Evolutionary conservation across 163 green algal genomes (phyloP).

Genomic region (Scenedesmus sp.): DNA sequence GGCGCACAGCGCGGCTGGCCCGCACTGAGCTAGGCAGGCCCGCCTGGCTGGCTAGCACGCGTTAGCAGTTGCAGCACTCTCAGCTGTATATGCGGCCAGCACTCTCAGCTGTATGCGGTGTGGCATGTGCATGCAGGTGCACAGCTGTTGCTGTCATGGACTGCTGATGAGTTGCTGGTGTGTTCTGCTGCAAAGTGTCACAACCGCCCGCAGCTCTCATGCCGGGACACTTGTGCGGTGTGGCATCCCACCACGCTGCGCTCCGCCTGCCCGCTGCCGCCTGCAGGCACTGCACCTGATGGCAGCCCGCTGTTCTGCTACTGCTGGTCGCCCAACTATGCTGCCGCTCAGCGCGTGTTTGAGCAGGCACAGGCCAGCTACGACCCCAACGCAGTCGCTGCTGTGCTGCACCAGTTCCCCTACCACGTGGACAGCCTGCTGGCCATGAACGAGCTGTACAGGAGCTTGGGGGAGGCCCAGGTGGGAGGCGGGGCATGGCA

Average conservation of each 20-base stretch:
- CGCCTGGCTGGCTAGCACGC: too few species aligned
- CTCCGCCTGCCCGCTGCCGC: background rate
- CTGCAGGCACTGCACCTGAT: conserved; percentile 22
- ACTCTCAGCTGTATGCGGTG: too few species aligned
- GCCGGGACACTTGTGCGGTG: background rate
- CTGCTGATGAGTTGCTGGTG: background rate
- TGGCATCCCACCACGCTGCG: background rate
- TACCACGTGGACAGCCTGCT: conserved; percentile 96
- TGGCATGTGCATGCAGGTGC: too few species aligned
- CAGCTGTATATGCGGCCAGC: too few species aligned
- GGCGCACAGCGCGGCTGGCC: too few species aligned
- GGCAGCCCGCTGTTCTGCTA: conserved; percentile 42
- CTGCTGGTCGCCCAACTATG: conserved; percentile 54
- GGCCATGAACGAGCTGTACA: conserved; percentile 92
- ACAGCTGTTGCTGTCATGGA: background rate
- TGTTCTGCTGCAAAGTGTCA: background rate
- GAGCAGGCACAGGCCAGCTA: conserved; percentile 73
- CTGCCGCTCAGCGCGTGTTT: conserved; percentile 58
- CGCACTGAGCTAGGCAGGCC: too few species aligned
- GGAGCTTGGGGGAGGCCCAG: conserved; percentile 55
- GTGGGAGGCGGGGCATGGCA: background rate
- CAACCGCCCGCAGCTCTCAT: background rate
- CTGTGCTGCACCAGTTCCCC: conserved; percentile 83
- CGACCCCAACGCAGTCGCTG: conserved; percentile 89
- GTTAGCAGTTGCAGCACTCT: too few species aligned